phyloP scores from a whole-genome alignment of 2,329 filamentous ascomycete species.

The Bipolaris cookei region DNA sequence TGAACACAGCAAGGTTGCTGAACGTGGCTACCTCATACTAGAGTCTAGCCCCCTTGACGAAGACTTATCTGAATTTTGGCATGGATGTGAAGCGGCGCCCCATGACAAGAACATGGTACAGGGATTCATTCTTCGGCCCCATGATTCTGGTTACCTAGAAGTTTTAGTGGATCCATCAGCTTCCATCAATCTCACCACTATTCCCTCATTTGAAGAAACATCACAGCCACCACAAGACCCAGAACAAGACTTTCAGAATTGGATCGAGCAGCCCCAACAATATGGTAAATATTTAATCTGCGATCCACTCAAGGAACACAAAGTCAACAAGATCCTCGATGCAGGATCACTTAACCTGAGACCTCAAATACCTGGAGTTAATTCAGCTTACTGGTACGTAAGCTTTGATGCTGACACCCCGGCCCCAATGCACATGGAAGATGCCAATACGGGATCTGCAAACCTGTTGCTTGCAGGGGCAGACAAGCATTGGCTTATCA shows the following conservation, averaged over 20 bases:
- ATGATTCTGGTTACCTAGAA: no score
- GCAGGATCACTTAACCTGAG: constrained; percentile 1
- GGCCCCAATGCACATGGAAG: constrained; percentile 13
- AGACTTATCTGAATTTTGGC: not conserved
- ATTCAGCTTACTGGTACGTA: constrained; percentile 16
- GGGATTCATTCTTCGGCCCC: no score
- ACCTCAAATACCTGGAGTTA: constrained; percentile 14
- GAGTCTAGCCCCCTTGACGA: no score
- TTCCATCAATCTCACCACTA: no score
- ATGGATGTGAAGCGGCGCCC: no score
- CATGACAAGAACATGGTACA: no score
- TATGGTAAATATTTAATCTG: constrained; percentile 9
- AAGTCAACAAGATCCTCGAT: constrained; percentile 13
- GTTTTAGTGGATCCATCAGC: no score
- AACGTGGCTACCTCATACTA: constrained; percentile 12
- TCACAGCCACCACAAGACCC: no score
- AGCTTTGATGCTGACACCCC: constrained; percentile 8
- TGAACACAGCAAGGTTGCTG: not conserved
- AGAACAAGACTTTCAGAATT: constrained; percentile 8
- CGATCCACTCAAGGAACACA: constrained; percentile 5
- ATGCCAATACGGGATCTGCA: constrained; percentile 12
- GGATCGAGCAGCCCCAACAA: constrained; percentile 4
- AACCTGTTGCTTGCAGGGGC: constrained; percentile 17
- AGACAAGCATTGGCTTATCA: constrained; percentile 18
- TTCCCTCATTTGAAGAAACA: no score